These are phyloP conservation scores for Nematodospora valgi DNA, from an alignment of 805 yeast genomes.

Conservation along the genomic window DNA sequence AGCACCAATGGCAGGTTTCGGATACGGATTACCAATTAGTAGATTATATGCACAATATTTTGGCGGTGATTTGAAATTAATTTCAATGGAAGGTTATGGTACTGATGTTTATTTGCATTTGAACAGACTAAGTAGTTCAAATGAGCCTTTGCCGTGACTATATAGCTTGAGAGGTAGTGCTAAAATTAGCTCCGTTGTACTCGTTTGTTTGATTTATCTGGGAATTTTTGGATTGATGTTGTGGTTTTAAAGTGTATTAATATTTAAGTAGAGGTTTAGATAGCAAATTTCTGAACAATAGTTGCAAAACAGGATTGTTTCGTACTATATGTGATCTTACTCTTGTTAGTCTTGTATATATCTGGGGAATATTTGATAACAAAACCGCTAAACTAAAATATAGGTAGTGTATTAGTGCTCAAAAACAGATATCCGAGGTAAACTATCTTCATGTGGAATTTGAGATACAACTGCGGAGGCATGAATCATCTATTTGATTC, in stretches of 20 bases:
- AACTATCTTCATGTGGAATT: too few species aligned
- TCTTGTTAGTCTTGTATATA: too few species aligned
- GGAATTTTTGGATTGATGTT: conserved; percentile 1
- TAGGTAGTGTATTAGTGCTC: too few species aligned
- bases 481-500: too few species aligned
- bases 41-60: conserved; percentile 84
- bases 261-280: too few species aligned
- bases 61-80: conserved; percentile 84
- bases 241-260: conserved; percentile 3
- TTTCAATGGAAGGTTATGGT: conserved; percentile 92
- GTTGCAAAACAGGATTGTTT: too few species aligned
- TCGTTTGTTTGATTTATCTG: background rate
- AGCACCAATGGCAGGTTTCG: conserved; percentile 94
- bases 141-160: conserved; percentile 59
- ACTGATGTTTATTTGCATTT: conserved; percentile 88
- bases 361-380: too few species aligned
- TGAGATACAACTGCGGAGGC: too few species aligned
- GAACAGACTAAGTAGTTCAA: conserved; percentile 69
- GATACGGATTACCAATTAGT: conserved; percentile 86
- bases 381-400: too few species aligned
- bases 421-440: too few species aligned
- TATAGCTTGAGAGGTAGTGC: conserved; percentile 5
- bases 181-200: conserved; percentile 1
- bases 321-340: too few species aligned
- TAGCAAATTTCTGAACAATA: too few species aligned